phyloP scores from a whole-genome alignment of 2,329 filamentous ascomycete genomes.

The Colletotrichum sidae region DNA sequence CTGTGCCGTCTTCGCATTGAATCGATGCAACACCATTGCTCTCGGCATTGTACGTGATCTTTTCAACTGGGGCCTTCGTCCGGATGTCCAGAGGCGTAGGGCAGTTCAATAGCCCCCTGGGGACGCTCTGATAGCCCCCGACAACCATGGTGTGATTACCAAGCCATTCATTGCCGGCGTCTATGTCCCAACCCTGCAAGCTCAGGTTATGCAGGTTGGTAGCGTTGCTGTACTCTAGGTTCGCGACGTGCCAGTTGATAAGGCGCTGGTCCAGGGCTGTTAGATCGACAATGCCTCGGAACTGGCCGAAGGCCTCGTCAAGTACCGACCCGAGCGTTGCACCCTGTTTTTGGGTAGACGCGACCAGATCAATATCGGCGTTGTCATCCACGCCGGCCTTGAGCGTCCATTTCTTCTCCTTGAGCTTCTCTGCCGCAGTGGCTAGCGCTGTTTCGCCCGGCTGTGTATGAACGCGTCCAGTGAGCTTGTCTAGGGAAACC shows the following conservation, averaged over 20 bases:
- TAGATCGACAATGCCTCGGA: slow-evolving; percentile 83
- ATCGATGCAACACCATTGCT: slow-evolving; percentile 54
- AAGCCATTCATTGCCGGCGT: slow-evolving; percentile 97
- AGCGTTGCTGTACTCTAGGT: slow-evolving; percentile 97
- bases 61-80: slow-evolving; percentile 78
- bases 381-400: slow-evolving; percentile 71
- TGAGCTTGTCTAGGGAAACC: slow-evolving; percentile 75
- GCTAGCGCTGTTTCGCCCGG: slow-evolving; percentile 75
- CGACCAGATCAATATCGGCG: slow-evolving; percentile 77
- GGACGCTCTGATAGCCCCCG: slow-evolving; percentile 93
- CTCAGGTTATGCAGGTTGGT: slow-evolving; percentile 88
- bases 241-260: slow-evolving; percentile 98
- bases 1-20: slow-evolving; percentile 81
- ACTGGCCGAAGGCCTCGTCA: slow-evolving; percentile 91
- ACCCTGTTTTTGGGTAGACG: slow-evolving; percentile 69
- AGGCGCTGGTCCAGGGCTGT: slow-evolving; percentile 88
- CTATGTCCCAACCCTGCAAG: slow-evolving; percentile 93
- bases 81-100: slow-evolving; percentile 83
- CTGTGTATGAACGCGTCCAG: slow-evolving; percentile 78
- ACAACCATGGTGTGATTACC: slow-evolving; percentile 93
- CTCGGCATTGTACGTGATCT: slow-evolving; percentile 72
- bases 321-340: slow-evolving; percentile 91
- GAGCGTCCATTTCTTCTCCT: slow-evolving; percentile 84
- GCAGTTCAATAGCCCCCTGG: slow-evolving; percentile 84
- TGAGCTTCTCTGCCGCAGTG: slow-evolving; percentile 81